A percentile compares a stretch with the other conserved stretches of the same genome.
phyloP scores from a whole-genome alignment of 2,329 filamentous ascomycete species.

The Nothopassalora personata region DNA sequence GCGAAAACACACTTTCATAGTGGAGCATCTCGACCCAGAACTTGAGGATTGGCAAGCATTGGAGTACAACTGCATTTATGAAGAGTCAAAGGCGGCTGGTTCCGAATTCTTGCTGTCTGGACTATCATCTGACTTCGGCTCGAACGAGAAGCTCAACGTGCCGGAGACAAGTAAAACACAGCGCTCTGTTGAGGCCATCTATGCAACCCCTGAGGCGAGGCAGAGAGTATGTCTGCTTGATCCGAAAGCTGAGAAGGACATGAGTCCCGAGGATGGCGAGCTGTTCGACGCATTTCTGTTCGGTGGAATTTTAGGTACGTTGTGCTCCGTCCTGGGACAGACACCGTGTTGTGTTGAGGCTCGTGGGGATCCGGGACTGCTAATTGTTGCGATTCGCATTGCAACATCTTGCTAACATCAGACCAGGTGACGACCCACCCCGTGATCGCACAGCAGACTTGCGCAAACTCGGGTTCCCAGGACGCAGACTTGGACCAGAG shows the following conservation, averaged over 20 bases:
- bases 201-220: slow-evolving; percentile 56
- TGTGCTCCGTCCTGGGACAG: neutral
- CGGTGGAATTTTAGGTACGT: slow-evolving; percentile 76
- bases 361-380: neutral
- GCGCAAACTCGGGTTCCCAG: slow-evolving; percentile 85
- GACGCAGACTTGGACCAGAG: slow-evolving; percentile 78
- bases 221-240: slow-evolving; percentile 81
- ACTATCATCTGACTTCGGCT: slow-evolving; percentile 51
- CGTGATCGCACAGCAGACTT: slow-evolving; percentile 92
- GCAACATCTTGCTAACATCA: neutral
- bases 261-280: slow-evolving; percentile 76
- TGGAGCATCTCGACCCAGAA: slow-evolving; percentile 94
- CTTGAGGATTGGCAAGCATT: slow-evolving; percentile 90
- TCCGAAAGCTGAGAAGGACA: slow-evolving; percentile 72
- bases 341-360: neutral
- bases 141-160: slow-evolving; percentile 12
- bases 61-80: slow-evolving; percentile 83
- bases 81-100: slow-evolving; percentile 64
- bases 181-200: slow-evolving; percentile 73
- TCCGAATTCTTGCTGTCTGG: slow-evolving; percentile 43
- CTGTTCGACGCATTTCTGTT: slow-evolving; percentile 89
- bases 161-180: slow-evolving; percentile 16
- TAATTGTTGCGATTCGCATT: neutral
- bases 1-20: slow-evolving; percentile 66
- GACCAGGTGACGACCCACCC: slow-evolving; percentile 13